phyloP scores from a whole-genome alignment of 441 rosid species.

The Arabidopsis lyrata region DNA sequence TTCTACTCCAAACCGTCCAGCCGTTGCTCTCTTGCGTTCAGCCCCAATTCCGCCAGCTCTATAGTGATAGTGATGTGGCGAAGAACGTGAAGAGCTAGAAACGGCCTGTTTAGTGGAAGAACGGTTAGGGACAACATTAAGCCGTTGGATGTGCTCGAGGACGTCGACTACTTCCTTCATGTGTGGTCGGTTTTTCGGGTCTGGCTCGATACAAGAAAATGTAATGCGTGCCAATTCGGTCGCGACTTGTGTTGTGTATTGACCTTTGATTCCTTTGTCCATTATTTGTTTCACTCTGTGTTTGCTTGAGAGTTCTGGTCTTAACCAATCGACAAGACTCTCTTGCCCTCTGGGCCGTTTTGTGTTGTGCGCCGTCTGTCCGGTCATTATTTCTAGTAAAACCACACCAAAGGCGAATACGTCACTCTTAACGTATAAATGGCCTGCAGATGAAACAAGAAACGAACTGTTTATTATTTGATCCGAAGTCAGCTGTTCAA shows the following conservation, averaged over 20 bases:
- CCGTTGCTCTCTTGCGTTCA: constrained; percentile 9
- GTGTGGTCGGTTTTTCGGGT: constrained; percentile 57
- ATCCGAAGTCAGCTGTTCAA: not conserved
- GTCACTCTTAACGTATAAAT: constrained; percentile 61
- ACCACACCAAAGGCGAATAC: constrained; percentile 64
- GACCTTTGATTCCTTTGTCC: constrained; percentile 59
- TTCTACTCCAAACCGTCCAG: not conserved
- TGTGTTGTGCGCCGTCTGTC: constrained; percentile 46
- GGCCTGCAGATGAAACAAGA: constrained; percentile 44
- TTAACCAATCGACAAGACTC: constrained; percentile 54
- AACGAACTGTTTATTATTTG: not conserved
- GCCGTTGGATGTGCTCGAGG: constrained; percentile 44
- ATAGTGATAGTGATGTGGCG: constrained; percentile 32
- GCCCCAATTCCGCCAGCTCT: constrained; percentile 2
- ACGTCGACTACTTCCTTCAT: constrained; percentile 55
- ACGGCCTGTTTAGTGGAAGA: not conserved
- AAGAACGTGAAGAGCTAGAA: constrained; percentile 9
- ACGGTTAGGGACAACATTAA: constrained; percentile 13
- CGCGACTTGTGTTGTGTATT: constrained; percentile 51
- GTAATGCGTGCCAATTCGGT: constrained; percentile 48
- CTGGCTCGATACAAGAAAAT: constrained; percentile 46
- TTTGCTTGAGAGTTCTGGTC: constrained; percentile 51
- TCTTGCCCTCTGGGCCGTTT: constrained; percentile 52
- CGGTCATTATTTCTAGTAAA: constrained; percentile 57
- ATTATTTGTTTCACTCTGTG: constrained; percentile 51